Conservation (phyloP, 257 asterid genomes). For the Solanum stenotomum region DNA sequence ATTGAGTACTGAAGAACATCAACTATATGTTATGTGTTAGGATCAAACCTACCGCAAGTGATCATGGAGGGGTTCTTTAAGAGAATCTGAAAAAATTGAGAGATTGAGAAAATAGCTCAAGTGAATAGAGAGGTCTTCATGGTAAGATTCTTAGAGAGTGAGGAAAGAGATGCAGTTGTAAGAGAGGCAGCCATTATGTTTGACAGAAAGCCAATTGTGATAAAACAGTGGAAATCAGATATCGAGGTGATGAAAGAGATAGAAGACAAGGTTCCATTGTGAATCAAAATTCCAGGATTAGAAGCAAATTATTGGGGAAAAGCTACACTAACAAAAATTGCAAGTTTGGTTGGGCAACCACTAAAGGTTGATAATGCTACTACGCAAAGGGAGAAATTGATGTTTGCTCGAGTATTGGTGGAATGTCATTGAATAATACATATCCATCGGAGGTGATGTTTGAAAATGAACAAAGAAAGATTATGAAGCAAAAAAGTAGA, state of each 20-base stretch:
- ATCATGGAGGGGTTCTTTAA: too few species aligned
- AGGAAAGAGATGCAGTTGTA: background rate
- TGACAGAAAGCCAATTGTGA: too few species aligned
- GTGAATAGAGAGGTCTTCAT: background rate
- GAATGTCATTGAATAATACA: too few species aligned
- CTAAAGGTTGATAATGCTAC: background rate
- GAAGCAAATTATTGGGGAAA: background rate
- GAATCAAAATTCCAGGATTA: too few species aligned
- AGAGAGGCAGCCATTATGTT: background rate
- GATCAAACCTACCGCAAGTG: background rate
- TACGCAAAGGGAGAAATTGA: too few species aligned
- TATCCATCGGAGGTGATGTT: background rate
- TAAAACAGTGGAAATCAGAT: background rate
- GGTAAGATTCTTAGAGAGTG: background rate
- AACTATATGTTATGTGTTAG: background rate
- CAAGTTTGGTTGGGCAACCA: background rate
- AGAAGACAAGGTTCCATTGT: background rate
- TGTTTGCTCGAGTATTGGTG: background rate
- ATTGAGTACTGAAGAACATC: background rate
- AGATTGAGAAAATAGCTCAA: background rate
- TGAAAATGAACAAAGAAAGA: background rate
- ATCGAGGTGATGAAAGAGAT: background rate
- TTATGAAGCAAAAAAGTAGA: too few species aligned
- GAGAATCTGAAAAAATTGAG: background rate
- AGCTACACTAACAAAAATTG: background rate